Base-by-base conservation (phyloP, 148 eudicot genomes). In the Camellia sinensis region DNA sequence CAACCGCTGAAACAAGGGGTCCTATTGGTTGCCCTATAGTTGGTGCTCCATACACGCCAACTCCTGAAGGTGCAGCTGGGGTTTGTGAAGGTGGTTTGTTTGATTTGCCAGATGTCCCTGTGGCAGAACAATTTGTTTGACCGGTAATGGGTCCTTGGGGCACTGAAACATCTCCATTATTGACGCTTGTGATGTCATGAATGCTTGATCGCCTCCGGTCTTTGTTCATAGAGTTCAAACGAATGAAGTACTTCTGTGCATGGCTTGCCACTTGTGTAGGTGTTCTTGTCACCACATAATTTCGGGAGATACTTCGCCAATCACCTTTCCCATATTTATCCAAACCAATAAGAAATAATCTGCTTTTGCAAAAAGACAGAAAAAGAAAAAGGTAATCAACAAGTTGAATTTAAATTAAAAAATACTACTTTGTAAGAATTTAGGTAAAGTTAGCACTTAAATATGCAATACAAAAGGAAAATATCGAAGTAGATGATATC, bases 221-320 rank as follows among this genome's bases (percentile, higher is more conserved):
- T 85, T 89, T 89, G 80, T 89, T 89, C 89, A 87, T 85, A 21
- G 91, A 89, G 86, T 89, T 89, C 79, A 87, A 53, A 73, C 91
- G 76, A 48, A 89, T 87, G 61, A 89, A 89, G 68, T 89, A 89
- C 79, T 89, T 89, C 9, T 89, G 91, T 0, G 91, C 91, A 62
- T 89, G 91, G 87, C 91, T 89, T 14, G 89, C 89, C 57, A 87
- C 89, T 79, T 88, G 91, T 8, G 91, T 88, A n/a, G 91, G 91
- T 13, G 91, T 88, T 78, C 93, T 86, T 3, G 93, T 86, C 79
- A 90, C 93, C 84, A 90, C 93, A 81, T 79, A 90, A 79, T 90
- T 89, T 11, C 93, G 83, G 17, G 93, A 90, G 84, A 90, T 90
- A 80, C 93, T 90, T 68, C 93, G 87, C 89, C 91, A 89, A 79